These are phyloP conservation scores for Chlorella vulgaris DNA, from an alignment of 139 green algal genomes.

Conservation along the genomic window DNA sequence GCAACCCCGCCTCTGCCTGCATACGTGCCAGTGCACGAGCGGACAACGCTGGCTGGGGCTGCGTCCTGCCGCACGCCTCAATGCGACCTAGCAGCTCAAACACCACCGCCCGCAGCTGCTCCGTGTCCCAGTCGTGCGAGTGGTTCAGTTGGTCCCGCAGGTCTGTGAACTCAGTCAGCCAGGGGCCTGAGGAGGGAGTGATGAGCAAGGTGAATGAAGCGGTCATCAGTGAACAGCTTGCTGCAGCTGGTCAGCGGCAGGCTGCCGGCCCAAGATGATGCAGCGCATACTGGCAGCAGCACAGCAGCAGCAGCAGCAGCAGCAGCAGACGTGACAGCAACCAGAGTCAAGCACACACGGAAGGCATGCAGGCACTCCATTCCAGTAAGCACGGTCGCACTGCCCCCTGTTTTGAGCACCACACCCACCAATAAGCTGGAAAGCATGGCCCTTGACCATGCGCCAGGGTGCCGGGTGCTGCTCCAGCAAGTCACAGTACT, in stretches of 20 bases:
- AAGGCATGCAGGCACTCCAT: not conserved
- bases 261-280: no score
- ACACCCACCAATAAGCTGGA: constrained; percentile 67
- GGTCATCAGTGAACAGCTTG: not conserved
- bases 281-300: no score
- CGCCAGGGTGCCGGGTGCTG: constrained; percentile 76
- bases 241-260: not conserved
- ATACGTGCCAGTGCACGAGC: constrained; percentile 34
- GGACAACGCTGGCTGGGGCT: constrained; percentile 56
- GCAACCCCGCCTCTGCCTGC: constrained; percentile 45
- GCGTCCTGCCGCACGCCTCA: constrained; percentile 50
- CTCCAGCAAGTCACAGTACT: constrained; percentile 87
- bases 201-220: not conserved
- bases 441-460: constrained; percentile 85
- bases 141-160: constrained; percentile 76
- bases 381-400: not conserved
- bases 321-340: no score
- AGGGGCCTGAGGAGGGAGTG: constrained; percentile 42
- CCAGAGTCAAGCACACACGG: not conserved
- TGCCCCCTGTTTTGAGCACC: not conserved
- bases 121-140: not conserved
- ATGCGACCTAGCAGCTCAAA: constrained; percentile 56
- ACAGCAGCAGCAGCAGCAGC: no score
- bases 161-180: constrained; percentile 86
- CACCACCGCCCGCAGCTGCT: constrained; percentile 44